Evolutionary conservation across 1,139 yeast species (phyloP), one percentile per base, ranked within the genome.

Genomic region (Saccharomyces hybrid): DNA sequence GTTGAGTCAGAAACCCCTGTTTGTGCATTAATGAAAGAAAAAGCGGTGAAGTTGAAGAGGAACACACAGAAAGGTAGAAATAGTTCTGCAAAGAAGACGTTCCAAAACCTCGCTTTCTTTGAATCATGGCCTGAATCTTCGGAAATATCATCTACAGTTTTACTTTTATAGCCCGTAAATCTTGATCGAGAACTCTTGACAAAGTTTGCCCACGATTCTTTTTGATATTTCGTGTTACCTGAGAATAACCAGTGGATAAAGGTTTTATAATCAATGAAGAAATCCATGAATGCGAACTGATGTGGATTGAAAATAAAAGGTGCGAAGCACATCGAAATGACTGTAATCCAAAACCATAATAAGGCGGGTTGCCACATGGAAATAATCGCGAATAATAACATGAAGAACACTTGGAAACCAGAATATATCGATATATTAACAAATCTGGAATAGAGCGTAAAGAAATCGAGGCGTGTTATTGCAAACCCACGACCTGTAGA

Each of bases 401-500:
- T 75, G 53, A 86, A 59, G 52, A 83, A 77, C 3, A 84, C 74
- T 46, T 78, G 75, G 0, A 81, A 70, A 0, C 96, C 97, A 28
- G 82, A 73, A 64, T 86, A 85, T 5, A 88, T 79, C 0, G 91
- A 81, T 0, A 81, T 74, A 0, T 77, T 70, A 0, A 87, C 83
- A 72, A 86, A 89, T 32, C 83, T 75, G 0, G 88, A 74, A 64
- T 83, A 89, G 4, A 89, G 72, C 1, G 71, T 67, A 5, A 81
- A 70, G 63, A 88, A 87, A 2, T 84, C 77, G 4, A 78, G 69
- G 60, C 97, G 74, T 0, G 84, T 73, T 8, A 86, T 87, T 0
- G 96, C 95, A 73, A 88, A 84, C 0, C 95, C 95, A 65, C 97
- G 71, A 0, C 96, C 96, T 0, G 96, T 88, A 1, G 95, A 80